Base-by-base conservation (phyloP, 2,329 filamentous ascomycete species). In the Juglanconis juglandina region DNA sequence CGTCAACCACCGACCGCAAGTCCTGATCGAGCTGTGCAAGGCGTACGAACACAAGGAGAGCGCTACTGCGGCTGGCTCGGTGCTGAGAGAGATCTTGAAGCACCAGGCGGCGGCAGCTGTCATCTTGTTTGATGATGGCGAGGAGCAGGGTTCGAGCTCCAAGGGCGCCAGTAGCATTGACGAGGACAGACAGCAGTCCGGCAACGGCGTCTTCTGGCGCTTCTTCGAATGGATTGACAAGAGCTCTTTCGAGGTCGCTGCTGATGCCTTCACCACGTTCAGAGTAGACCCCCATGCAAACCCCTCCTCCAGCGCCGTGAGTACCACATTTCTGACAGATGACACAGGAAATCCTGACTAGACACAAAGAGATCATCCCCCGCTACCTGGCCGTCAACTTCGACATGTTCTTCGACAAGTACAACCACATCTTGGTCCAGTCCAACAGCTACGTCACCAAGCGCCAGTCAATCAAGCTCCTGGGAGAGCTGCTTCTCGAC, bases 211-310 rank as follows among this genome's bases (percentile, higher is more conserved):
- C 2, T 97, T 99, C 73, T 99, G 95, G 95, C 88, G 86, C 51
- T 98, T 98, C 76, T 98, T 99, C 71, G 87, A 90, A 63, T 99
- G 94, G 92, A 96, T 99, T 69, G 93, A 98, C 77, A 92, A 92
- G 76, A 92, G 92, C 67, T 93, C 90, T 35, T 99, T 99, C 70
- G 95, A 99, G 78, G 91, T 98, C 66, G 93, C 92, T 68, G 94
- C 95, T 37, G 95, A 99, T 79, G 94, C 95, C 1, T 99, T 99
- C 74, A 96, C 93, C 61, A 98, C 94, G 4, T 99, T 99, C 76
- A 85, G 94, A 73, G 91, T 96, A 82, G 69, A 85, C 66, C 41
- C 3, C 11, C 33, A 37, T 54, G 42, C 47, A 48, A 39, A 3
- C 4, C 33, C 5, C n/a, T 35, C 14, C 24, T 11, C 17, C 44